phyloP scores from a whole-genome alignment of 768 basidiomycete species.

The Termitomyces eurrhizus region DNA sequence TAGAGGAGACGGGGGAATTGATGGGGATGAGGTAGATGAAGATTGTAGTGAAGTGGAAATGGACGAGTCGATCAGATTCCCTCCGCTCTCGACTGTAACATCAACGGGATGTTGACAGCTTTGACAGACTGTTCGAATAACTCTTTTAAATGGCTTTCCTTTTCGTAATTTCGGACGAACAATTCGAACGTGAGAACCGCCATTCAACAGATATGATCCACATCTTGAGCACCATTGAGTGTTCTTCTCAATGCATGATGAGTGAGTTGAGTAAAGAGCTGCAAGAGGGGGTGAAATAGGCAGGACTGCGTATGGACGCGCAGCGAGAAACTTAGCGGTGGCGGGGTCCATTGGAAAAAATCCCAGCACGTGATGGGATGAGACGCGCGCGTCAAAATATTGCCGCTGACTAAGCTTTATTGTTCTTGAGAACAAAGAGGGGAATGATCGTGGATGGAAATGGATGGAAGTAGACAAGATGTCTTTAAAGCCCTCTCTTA shows the following conservation, averaged over 20 bases:
- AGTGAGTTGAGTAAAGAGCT: constrained; percentile 53
- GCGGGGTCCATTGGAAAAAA: constrained; percentile 18
- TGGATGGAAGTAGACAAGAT: constrained; percentile 1
- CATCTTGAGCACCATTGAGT: constrained; percentile 45
- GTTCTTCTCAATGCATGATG: constrained; percentile 22
- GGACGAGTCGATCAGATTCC: neutral
- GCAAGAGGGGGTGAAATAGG: constrained; percentile 54
- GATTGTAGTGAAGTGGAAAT: neutral
- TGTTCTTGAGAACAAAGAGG: constrained; percentile 19
- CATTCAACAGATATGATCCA: constrained; percentile 43
- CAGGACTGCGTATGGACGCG: constrained; percentile 46
- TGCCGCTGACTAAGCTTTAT: constrained; percentile 13
- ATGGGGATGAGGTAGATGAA: constrained; percentile 5
- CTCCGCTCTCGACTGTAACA: constrained; percentile 15
- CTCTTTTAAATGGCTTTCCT: constrained; percentile 16
- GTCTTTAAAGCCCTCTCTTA: constrained; percentile 9
- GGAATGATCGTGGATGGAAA: constrained; percentile 1
- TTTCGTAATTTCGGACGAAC: constrained; percentile 25
- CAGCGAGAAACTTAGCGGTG: constrained; percentile 42
- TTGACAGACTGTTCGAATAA: constrained; percentile 25
- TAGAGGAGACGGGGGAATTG: constrained; percentile 9
- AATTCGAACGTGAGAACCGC: constrained; percentile 32
- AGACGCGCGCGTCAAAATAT: constrained; percentile 1
- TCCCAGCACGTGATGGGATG: constrained; percentile 7
- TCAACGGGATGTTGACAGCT: constrained; percentile 25